phyloP scores from a whole-genome alignment of 345 rosid genomes.

The Rhizophora mangle region DNA sequence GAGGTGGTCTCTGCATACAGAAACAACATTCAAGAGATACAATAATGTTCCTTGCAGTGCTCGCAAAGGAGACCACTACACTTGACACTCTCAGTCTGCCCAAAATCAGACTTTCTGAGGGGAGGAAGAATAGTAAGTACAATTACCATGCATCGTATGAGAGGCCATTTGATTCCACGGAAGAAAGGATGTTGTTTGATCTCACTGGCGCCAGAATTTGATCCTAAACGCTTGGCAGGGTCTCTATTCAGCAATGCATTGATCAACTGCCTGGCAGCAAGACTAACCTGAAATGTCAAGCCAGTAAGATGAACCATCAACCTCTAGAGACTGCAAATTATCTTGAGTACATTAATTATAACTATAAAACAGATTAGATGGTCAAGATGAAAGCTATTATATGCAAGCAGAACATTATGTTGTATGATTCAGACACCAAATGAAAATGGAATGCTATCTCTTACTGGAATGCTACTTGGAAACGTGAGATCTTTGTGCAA shows the following conservation, averaged over 20 bases:
- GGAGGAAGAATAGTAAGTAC: background rate
- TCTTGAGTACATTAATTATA: too few species aligned
- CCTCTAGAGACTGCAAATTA: too few species aligned
- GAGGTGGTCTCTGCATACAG: slow-evolving; percentile 66
- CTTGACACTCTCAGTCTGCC: background rate
- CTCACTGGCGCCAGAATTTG: slow-evolving; percentile 73
- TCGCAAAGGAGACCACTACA: background rate
- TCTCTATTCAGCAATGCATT: slow-evolving; percentile 68
- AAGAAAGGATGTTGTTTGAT: slow-evolving; percentile 90
- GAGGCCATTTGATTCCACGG: slow-evolving; percentile 88
- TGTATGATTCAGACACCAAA: background rate
- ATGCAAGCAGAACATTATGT: background rate
- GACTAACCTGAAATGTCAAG: slow-evolving; percentile 67
- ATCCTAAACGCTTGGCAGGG: slow-evolving; percentile 71
- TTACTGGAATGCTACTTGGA: slow-evolving; percentile 93
- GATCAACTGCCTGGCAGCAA: slow-evolving; percentile 72
- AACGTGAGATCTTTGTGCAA: slow-evolving; percentile 91
- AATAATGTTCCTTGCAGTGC: background rate
- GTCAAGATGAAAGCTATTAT: background rate
- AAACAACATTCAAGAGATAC: background rate
- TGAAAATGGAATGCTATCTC: background rate
- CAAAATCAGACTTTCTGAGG: background rate
- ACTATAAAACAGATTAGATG: too few species aligned
- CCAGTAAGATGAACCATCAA: slow-evolving; percentile 2
- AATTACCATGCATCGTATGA: slow-evolving; percentile 81